Evolutionary conservation across 2,329 filamentous ascomycete species (phyloP), one percentile per base, ranked within the genome.

Genomic region (Monilinia vaccinii-corymbosi): DNA sequence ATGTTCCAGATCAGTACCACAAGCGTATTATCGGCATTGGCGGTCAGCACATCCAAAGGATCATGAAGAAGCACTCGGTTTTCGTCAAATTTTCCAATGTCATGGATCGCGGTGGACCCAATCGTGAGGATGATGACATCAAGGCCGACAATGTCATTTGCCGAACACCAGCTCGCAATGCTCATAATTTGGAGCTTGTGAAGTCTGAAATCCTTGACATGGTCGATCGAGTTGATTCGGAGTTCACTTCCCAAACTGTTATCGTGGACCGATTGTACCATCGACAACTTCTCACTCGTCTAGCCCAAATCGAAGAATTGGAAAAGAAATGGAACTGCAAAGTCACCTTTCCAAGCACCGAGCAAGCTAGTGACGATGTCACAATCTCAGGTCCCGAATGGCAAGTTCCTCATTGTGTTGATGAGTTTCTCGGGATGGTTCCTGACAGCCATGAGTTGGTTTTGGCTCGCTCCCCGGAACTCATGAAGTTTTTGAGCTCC

Each of bases 271-370:
- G 94, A 57, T 80, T 99, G 60, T 97, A 97, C 73, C 94, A 99
- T 71, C 89, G 94, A 65, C 91, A 96, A 75, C 84, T 99, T 62
- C 88, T 99, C 72, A 83, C 89, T 62, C 90, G 92, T 62, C 86
- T 97, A 65, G 79, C 83, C 48, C 90, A 97, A 71, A 91, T 99
- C 61, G 93, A 97, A 66, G 90, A 94, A 68, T 81, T 99, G 56
- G 94, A 99, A 78, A 95, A 96, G 80, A 97, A 96, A 76, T 97
- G 92, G 88, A 97, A 97, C 74, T 99, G 94, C 85, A 97, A 97
- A 79, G 95, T 99, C 71, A 89, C 91, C 67, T 99, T 99, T 72
- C 94, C 94, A 9, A 96, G 92, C 76, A 97, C 94, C 11, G 94
- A 99, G 74, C 89, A 95, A 75, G 94, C 94, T 25, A 97, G 93